phyloP scores from a whole-genome alignment of 768 basidiomycete species.

The Stropharia rugosoannulata region DNA sequence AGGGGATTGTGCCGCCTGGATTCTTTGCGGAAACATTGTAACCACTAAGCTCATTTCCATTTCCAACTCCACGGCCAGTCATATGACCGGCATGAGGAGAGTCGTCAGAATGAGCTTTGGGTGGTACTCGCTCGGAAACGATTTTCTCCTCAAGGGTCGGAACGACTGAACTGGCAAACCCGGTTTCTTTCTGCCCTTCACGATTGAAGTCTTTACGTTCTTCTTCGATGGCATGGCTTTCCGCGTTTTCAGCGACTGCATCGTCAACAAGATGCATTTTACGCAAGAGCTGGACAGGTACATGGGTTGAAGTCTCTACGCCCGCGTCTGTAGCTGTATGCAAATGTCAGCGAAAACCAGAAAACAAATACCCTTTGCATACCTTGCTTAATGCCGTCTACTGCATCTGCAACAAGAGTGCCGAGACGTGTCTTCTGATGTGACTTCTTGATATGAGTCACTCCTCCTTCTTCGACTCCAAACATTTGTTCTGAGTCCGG shows the following conservation, averaged over 20 bases:
- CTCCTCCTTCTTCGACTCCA: slow-evolving; percentile 36
- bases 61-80: slow-evolving; percentile 1
- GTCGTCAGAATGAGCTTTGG: slow-evolving; percentile 18
- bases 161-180: slow-evolving; percentile 61
- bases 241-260: slow-evolving; percentile 35
- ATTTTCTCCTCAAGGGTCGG: slow-evolving; percentile 73
- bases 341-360: neutral
- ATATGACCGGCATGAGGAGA: slow-evolving; percentile 9
- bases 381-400: slow-evolving; percentile 54
- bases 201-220: slow-evolving; percentile 53
- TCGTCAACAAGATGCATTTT: slow-evolving; percentile 44
- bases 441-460: slow-evolving; percentile 40
- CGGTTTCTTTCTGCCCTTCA: slow-evolving; percentile 49
- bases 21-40: slow-evolving; percentile 6
- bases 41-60: neutral
- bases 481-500: slow-evolving; percentile 66
- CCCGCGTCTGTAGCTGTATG: slow-evolving; percentile 14
- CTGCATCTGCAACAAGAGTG: slow-evolving; percentile 32
- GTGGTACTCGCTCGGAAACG: slow-evolving; percentile 47
- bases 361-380: slow-evolving; percentile 1
- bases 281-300: slow-evolving; percentile 34
- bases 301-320: slow-evolving; percentile 22
- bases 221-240: slow-evolving; percentile 40
- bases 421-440: slow-evolving; percentile 31
- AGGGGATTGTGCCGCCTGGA: slow-evolving; percentile 37